Conservation (phyloP, 176 grass and related monocot genomes). For the Oropetium thomaeum region DNA sequence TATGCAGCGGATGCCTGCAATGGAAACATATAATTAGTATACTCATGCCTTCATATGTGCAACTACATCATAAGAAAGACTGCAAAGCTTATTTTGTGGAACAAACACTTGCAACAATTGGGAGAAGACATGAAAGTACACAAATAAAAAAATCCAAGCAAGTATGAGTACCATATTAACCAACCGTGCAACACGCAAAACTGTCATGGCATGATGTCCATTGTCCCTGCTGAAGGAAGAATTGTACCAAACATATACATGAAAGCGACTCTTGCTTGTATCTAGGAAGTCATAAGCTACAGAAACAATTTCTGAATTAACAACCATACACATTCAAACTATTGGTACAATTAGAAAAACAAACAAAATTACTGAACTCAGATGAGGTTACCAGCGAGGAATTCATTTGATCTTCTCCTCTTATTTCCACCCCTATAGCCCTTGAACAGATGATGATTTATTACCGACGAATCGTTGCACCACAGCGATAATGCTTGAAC, state of each 20-base stretch:
- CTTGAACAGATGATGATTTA: slow-evolving; percentile 40
- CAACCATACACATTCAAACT: neutral
- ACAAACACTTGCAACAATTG: neutral
- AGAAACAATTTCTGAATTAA: neutral
- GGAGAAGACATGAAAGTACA: neutral
- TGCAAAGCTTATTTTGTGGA: neutral
- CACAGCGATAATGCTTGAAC: slow-evolving; percentile 35
- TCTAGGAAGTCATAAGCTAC: slow-evolving; percentile 71
- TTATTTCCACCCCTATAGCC: slow-evolving; percentile 52
- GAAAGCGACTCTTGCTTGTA: slow-evolving; percentile 28
- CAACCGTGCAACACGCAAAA: slow-evolving; percentile 62
- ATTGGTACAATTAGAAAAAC: neutral
- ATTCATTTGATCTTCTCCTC: slow-evolving; percentile 42
- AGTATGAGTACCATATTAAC: slow-evolving; percentile 59
- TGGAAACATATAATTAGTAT: slow-evolving; percentile 2
- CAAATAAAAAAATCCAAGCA: neutral
- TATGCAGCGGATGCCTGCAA: slow-evolving; percentile 54
- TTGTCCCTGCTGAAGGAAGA: slow-evolving; percentile 47
- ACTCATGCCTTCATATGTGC: neutral
- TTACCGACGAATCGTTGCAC: slow-evolving; percentile 39
- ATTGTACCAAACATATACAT: slow-evolving; percentile 54
- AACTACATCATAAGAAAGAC: neutral
- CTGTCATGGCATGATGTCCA: slow-evolving; percentile 36
- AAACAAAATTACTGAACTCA: neutral
- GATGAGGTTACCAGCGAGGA: slow-evolving; percentile 42